Evolutionary conservation across 2,329 filamentous ascomycete genomes (phyloP).

Genomic region (Penicillium expansum): DNA sequence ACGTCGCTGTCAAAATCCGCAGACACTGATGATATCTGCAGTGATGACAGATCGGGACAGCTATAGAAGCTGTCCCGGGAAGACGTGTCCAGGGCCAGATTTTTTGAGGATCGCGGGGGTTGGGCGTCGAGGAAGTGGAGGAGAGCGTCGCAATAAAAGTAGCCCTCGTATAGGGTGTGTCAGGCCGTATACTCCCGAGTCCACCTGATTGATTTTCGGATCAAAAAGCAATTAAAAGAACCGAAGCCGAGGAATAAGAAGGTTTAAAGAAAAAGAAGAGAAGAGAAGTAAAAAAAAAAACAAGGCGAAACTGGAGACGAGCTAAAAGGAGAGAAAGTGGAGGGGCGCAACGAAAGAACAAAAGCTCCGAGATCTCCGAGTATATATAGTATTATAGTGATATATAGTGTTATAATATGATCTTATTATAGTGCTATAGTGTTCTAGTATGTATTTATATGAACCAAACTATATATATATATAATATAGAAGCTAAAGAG

Average conservation of each 20-base stretch:
- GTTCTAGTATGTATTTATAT: background rate
- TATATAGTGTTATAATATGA: background rate
- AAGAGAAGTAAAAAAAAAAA: background rate
- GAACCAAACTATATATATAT: too few species aligned
- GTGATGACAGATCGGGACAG: slow-evolving; percentile 44
- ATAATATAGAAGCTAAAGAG: background rate
- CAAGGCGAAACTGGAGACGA: background rate
- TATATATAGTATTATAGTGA: background rate
- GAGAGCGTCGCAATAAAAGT: slow-evolving; percentile 20
- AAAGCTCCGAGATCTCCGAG: slow-evolving; percentile 5
- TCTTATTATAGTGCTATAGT: too few species aligned
- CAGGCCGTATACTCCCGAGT: slow-evolving; percentile 9
- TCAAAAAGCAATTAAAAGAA: background rate
- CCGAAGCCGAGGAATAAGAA: background rate
- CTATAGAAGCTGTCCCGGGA: slow-evolving; percentile 43
- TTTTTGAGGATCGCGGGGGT: slow-evolving; percentile 32
- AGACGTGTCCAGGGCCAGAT: slow-evolving; percentile 41
- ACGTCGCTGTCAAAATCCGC: slow-evolving; percentile 26
- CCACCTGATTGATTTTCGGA: background rate
- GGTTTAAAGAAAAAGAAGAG: background rate
- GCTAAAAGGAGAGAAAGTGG: slow-evolving; percentile 9
- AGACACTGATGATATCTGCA: slow-evolving; percentile 32
- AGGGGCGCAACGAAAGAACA: slow-evolving; percentile 2
- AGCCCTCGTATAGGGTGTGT: slow-evolving; percentile 13
- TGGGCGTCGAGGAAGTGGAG: slow-evolving; percentile 19